Base-by-base conservation (phyloP, 1,284 basidiomycete genomes). In the Fomitiporia mediterranea region DNA sequence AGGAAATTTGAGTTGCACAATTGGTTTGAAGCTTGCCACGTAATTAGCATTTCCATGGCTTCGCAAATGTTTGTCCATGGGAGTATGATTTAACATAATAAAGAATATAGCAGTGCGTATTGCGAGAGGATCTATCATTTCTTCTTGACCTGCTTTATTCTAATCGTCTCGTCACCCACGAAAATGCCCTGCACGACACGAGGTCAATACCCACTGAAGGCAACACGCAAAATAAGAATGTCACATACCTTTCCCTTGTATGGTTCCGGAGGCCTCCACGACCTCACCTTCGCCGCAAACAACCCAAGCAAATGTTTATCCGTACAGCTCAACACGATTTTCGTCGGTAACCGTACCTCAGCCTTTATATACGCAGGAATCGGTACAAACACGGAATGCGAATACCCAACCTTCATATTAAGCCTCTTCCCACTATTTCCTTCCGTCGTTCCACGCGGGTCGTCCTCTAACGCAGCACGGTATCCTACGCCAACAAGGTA, bases 401-500 rank as follows among this genome's bases (percentile, higher is more conserved):
- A 91, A 72, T 86, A 95, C 0, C 96, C 96, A 6, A 98, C 79
- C 72, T 94, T 94, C 80, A 97, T 83, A 69, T 87, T 89, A 50
- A 97, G 72, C 59, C 87, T 72, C 68, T 82, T 74, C 19, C 84
- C 81, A 51, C 73, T 81, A 51, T 79, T 77, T 19, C 81, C 83
- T 53, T 81, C 77, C 23, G 72, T 63, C 52, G 75, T 77, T 21
- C 80, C 82, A 38, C 82, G 70, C n/a, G 93, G 91, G 65, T 95
- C 91, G 1, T 82, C 78, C 73, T 99, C 96, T 55, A 99, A 71
- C 1, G 83, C 81, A 2, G 87, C 95, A 67, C 96, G 81, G 73
- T 94, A 99, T 1, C 96, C 96, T 39, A 99, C 95, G 35, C 96
- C 97, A 58, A 98, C 96, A 57, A 99, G 81, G 62, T 87, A 86